These are phyloP conservation scores for Pseudogymnoascus sp. DNA, from an alignment of 2,329 filamentous ascomycete genomes.

Conservation along the genomic window DNA sequence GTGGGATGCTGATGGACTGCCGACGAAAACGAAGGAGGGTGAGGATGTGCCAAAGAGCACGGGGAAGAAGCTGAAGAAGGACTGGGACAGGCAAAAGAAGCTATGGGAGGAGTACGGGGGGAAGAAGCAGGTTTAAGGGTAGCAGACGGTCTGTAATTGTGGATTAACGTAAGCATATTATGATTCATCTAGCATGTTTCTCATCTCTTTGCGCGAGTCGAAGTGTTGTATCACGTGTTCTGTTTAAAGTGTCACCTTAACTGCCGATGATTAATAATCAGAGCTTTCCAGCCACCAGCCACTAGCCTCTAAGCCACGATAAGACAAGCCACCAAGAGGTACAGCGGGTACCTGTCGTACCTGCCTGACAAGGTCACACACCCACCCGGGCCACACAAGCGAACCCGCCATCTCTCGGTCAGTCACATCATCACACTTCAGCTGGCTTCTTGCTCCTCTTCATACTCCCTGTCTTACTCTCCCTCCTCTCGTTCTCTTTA, in stretches of 20 bases:
- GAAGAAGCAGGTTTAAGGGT: neutral
- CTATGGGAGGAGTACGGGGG: conserved; percentile 53
- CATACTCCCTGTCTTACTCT: neutral
- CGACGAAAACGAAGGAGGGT: conserved; percentile 66
- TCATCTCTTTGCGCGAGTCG: neutral
- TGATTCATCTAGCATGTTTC: neutral
- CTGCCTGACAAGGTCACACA: conserved; percentile 4
- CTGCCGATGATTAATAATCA: neutral
- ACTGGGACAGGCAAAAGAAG: conserved; percentile 88
- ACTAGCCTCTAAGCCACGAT: neutral
- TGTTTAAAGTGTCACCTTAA: neutral
- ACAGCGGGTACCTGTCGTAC: neutral
- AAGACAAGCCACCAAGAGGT: neutral
- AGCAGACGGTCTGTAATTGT: neutral
- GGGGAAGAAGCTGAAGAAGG: conserved; percentile 75
- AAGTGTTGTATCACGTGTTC: neutral
- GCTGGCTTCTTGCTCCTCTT: neutral
- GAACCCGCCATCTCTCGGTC: neutral
- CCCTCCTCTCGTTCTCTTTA: neutral
- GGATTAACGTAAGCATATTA: neutral
- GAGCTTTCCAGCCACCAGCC: neutral
- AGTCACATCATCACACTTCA: conserved; percentile 9
- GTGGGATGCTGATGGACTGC: conserved; percentile 78
- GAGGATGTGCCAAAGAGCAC: conserved; percentile 73
- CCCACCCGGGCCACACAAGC: conserved; percentile 7